These are phyloP conservation scores for Ganoderma multipileum DNA, from an alignment of 1,284 basidiomycete genomes.

Conservation along the genomic window DNA sequence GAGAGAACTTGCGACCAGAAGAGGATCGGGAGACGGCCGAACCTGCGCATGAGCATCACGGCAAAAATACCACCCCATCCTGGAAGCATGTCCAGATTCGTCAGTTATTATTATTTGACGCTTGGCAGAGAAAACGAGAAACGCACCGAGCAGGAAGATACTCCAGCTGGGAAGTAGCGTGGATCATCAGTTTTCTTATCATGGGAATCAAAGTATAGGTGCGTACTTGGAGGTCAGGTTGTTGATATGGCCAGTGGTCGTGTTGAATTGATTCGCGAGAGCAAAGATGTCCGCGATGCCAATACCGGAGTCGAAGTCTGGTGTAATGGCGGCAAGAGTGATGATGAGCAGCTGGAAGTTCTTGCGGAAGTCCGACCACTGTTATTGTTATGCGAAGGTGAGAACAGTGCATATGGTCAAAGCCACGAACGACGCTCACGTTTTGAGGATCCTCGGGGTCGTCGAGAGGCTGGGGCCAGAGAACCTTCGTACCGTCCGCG, in stretches of 20 bases:
- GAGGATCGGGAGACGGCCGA: conserved; percentile 64
- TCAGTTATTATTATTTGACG: background rate
- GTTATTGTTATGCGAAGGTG: conserved; percentile 38
- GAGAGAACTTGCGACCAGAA: conserved; percentile 70
- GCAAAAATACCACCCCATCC: conserved; percentile 70
- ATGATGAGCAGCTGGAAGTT: conserved; percentile 62
- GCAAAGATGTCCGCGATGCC: conserved; percentile 68
- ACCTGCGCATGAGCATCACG: conserved; percentile 64
- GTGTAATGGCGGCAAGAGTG: conserved; percentile 70
- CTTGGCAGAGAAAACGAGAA: background rate
- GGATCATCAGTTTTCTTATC: conserved; percentile 4
- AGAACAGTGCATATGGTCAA: background rate
- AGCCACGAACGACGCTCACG: conserved; percentile 42
- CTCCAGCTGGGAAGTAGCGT: conserved; percentile 56
- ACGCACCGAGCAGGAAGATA: conserved; percentile 65
- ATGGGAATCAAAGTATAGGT: background rate
- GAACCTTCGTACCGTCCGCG: conserved; percentile 53
- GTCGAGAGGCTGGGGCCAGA: conserved; percentile 72
- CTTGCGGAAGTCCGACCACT: conserved; percentile 58
- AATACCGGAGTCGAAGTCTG: conserved; percentile 74
- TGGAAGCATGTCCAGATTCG: conserved; percentile 24
- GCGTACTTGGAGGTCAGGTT: conserved; percentile 56
- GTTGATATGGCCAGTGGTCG: conserved; percentile 66
- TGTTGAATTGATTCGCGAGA: conserved; percentile 63
- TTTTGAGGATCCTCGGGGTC: conserved; percentile 72